Evolutionary conservation across 2,329 filamentous ascomycete genomes (phyloP).

Genomic region (Pleomassaria siparia): DNA sequence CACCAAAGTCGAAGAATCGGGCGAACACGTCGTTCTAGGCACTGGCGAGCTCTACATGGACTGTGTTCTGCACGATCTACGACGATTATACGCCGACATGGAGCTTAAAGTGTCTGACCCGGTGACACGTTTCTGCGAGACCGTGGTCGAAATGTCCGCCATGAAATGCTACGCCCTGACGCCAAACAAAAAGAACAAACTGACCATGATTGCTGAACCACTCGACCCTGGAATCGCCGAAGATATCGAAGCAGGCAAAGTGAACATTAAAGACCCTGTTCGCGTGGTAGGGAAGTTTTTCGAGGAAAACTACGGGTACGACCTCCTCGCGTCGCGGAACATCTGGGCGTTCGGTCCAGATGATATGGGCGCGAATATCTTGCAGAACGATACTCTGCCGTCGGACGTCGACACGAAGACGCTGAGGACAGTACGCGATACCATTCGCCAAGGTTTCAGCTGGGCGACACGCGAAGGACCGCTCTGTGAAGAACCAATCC

Average conservation of each 20-base stretch:
- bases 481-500: constrained; percentile 96
- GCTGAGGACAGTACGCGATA: constrained; percentile 83
- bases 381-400: constrained; percentile 94
- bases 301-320: constrained; percentile 95
- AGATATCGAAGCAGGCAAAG: constrained; percentile 88
- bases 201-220: constrained; percentile 97
- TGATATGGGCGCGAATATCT: constrained; percentile 89
- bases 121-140: constrained; percentile 96
- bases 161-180: constrained; percentile 98
- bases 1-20: constrained; percentile 97
- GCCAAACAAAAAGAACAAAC: constrained; percentile 99
- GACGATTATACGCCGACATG: constrained; percentile 95
- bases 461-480: constrained; percentile 96
- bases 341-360: constrained; percentile 99
- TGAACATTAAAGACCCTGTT: constrained; percentile 90
- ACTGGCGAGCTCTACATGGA: constrained; percentile 99
- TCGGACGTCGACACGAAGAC: constrained; percentile 93
- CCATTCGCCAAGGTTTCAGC: constrained; percentile 91
- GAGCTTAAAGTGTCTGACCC: constrained; percentile 98
- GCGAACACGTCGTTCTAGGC: constrained; percentile 91
- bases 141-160: constrained; percentile 92
- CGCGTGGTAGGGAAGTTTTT: constrained; percentile 96
- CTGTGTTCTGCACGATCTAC: constrained; percentile 92
- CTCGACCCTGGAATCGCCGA: constrained; percentile 91
- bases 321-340: constrained; percentile 87